Conservation (phyloP, 2,329 filamentous ascomycete species). For the Fusarium cyanostomum region DNA sequence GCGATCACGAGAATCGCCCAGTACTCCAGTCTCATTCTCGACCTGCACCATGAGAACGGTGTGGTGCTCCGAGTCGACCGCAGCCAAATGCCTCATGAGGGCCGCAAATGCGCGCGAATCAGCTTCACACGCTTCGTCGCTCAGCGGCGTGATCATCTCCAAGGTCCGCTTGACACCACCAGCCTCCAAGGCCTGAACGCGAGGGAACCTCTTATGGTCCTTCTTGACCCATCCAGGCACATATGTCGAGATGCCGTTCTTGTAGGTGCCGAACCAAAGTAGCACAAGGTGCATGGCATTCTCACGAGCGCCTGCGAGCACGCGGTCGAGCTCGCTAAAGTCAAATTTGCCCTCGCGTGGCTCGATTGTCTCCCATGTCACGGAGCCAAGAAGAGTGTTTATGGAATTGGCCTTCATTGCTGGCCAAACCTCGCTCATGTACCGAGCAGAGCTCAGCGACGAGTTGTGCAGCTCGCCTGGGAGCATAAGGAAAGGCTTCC, state of each 20-base stretch:
- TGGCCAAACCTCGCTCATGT: slow-evolving; percentile 46
- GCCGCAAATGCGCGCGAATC: slow-evolving; percentile 47
- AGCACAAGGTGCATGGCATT: slow-evolving; percentile 49
- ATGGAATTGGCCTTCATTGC: slow-evolving; percentile 47
- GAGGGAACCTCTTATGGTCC: slow-evolving; percentile 49
- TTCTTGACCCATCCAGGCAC: slow-evolving; percentile 48
- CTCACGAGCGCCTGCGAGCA: slow-evolving; percentile 45
- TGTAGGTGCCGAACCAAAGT: slow-evolving; percentile 53
- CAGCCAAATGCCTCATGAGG: slow-evolving; percentile 48
- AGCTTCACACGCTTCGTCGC: slow-evolving; percentile 42
- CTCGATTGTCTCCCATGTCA: slow-evolving; percentile 52
- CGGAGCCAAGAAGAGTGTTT: slow-evolving; percentile 50
- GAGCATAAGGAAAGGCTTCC: slow-evolving; percentile 50
- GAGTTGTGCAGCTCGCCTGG: slow-evolving; percentile 51
- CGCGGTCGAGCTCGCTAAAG: slow-evolving; percentile 48
- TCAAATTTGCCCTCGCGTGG: slow-evolving; percentile 48
- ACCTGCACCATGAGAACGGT: slow-evolving; percentile 67
- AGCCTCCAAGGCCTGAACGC: slow-evolving; percentile 46
- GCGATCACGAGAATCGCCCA: slow-evolving; percentile 62
- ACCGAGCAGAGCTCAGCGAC: slow-evolving; percentile 47
- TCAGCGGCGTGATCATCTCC: slow-evolving; percentile 48
- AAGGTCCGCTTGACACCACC: slow-evolving; percentile 46
- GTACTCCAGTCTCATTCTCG: slow-evolving; percentile 63
- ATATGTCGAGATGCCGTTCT: slow-evolving; percentile 52
- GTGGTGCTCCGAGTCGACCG: slow-evolving; percentile 55